Percentiles rank a stretch among this genome's conserved stretches.
Evolutionary conservation across 768 basidiomycete species (phyloP).

Genomic region (Agaricus subrufescens): DNA sequence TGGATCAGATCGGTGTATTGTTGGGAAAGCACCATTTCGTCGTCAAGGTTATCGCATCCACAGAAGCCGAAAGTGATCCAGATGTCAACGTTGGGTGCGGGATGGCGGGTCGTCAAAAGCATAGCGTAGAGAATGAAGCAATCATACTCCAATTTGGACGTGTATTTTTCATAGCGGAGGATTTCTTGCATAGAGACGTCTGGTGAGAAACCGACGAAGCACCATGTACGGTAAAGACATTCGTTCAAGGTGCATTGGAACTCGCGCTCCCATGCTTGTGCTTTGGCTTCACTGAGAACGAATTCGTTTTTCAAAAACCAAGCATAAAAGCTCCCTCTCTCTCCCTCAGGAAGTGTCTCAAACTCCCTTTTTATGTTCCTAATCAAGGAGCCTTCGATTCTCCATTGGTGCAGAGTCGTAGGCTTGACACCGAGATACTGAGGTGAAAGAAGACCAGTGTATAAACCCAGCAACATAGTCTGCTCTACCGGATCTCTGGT

Average conservation of each 20-base stretch:
- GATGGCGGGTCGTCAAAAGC: background rate
- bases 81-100: constrained; percentile 6
- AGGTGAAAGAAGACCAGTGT: constrained; percentile 22
- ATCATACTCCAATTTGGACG: background rate
- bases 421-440: constrained; percentile 14
- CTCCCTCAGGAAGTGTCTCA: constrained; percentile 17
- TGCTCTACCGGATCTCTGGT: constrained; percentile 10
- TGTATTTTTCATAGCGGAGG: background rate
- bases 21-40: constrained; percentile 9
- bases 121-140: background rate
- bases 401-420: constrained; percentile 27
- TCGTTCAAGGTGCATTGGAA: background rate
- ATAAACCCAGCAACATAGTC: constrained; percentile 26
- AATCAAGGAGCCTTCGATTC: constrained; percentile 22
- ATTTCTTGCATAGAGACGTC: background rate
- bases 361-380: constrained; percentile 27
- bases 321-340: constrained; percentile 25
- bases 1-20: constrained; percentile 21
- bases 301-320: constrained; percentile 32
- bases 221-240: background rate
- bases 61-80: constrained; percentile 24
- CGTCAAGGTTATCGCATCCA: constrained; percentile 5
- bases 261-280: background rate
- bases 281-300: constrained; percentile 16
- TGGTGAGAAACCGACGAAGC: background rate